Percentiles rank a stretch among this genome's conserved stretches.
Conservation (phyloP, 2,329 filamentous ascomycete species). For the Fusarium torreyae region DNA sequence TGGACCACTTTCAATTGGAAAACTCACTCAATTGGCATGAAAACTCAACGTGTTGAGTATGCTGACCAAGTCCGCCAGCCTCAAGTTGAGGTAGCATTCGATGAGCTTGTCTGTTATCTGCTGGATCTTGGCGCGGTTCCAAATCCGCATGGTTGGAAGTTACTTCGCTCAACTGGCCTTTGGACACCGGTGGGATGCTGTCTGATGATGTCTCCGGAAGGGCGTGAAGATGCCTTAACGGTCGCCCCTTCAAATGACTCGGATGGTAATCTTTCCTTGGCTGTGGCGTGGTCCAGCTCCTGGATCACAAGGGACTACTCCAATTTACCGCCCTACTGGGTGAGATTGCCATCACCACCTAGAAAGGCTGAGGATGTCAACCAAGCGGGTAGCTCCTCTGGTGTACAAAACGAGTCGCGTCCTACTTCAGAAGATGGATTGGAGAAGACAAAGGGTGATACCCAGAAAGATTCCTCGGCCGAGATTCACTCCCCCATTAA, state of each 20-base stretch:
- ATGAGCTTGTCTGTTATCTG: conserved; percentile 73
- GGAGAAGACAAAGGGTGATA: conserved; percentile 4
- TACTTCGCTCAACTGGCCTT: conserved; percentile 69
- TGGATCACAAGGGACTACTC: conserved; percentile 68
- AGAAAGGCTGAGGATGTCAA: neutral
- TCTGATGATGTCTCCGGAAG: conserved; percentile 68
- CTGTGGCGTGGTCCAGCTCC: conserved; percentile 68
- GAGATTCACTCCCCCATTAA: conserved; percentile 55
- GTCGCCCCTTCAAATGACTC: conserved; percentile 72
- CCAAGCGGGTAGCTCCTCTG: neutral
- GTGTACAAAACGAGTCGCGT: neutral
- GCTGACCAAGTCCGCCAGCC: conserved; percentile 69
- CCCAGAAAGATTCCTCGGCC: conserved; percentile 9
- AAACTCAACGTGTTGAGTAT: conserved; percentile 75
- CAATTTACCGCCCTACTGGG: conserved; percentile 73
- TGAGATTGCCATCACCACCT: conserved; percentile 60
- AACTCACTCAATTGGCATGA: conserved; percentile 72
- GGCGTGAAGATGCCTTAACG: conserved; percentile 64
- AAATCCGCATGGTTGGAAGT: conserved; percentile 70
- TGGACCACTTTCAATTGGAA: conserved; percentile 79
- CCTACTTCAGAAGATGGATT: conserved; percentile 13
- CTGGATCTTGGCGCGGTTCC: conserved; percentile 75
- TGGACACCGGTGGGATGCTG: conserved; percentile 74
- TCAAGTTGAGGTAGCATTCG: conserved; percentile 69
- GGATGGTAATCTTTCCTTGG: conserved; percentile 71